Evolutionary conservation across 164 flowering plant genomes (phyloP).

Genomic region (Umbellularia californica): DNA sequence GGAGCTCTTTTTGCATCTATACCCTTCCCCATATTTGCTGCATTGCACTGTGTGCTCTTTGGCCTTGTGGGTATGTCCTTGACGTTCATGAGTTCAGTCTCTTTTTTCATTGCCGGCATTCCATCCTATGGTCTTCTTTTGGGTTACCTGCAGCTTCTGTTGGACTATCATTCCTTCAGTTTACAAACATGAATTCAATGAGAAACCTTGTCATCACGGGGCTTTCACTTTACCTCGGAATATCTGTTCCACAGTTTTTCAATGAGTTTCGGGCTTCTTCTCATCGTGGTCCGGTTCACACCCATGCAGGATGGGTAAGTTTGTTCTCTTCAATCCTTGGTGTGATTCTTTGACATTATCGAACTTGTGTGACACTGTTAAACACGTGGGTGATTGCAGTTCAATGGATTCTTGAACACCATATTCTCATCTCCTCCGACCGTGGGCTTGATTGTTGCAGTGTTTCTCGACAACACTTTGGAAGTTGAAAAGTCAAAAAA

Average conservation of each 20-base stretch:
- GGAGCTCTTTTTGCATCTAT: constrained; percentile 99
- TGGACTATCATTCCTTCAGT: constrained; percentile 92
- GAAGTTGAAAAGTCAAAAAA: constrained; percentile 86
- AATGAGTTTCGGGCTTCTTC: constrained; percentile 45
- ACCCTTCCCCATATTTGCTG: constrained; percentile 92
- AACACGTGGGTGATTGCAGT: constrained; percentile 43
- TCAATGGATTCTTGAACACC: constrained; percentile 82
- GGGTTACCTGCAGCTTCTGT: constrained; percentile 63
- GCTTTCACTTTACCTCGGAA: constrained; percentile 86
- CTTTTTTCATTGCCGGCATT: constrained; percentile 2
- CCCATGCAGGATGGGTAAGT: constrained; percentile 94
- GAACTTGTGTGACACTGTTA: neutral
- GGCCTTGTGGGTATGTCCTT: constrained; percentile 73
- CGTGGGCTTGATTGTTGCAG: constrained; percentile 77
- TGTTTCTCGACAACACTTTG: constrained; percentile 85
- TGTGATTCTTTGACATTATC: neutral
- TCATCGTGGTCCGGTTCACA: constrained; percentile 70
- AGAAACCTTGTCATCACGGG: constrained; percentile 86
- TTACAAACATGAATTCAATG: constrained; percentile 98
- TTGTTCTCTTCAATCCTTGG: neutral
- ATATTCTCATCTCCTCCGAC: constrained; percentile 85
- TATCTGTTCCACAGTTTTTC: constrained; percentile 85
- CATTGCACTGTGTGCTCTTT: constrained; percentile 83
- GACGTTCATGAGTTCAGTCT: constrained; percentile 15
- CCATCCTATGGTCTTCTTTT: neutral